Base-by-base conservation (phyloP, 805 yeast species). In the Jamesozyma gamospora region DNA sequence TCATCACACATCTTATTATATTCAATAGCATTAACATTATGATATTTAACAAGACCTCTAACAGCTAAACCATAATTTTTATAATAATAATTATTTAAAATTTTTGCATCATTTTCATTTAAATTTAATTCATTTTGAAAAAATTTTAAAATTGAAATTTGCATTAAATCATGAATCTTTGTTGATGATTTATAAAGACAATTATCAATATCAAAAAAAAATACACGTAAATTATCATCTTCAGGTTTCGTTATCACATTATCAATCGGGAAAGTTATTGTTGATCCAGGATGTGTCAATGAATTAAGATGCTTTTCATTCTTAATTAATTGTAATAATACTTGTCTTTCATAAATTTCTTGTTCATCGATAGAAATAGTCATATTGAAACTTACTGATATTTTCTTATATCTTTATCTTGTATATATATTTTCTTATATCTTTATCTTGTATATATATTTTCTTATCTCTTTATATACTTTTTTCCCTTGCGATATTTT, bases 151-250 rank as follows among this genome's bases (percentile, higher is more conserved):
- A 90, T 90, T 46, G 77, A 76, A 18, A 72, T 75, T 52, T 79
- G 90, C 96, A 90, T 90, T 61, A 83, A 57, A 47, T 81, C 87
- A 49, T 80, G 87, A 49, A 90, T 80, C 55, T 70, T 69, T 18
- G 81, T 72, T 1, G 82, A 74, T 44, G 87, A 66, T 37, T 73
- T 71, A 61, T 90, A 88, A 27, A 88, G 69, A 53, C 96, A 86
- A 60, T 88, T 88, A 65, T 90, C 97, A 37, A 90, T 82, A 56
- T 88, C 97, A 52, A 88, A 88, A 59, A 77, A 86, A 61, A 88
- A 83, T 13, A 69, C 64, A 18, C 53, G 62, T 16, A 49, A 18
- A 26, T 53, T 42, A 14, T 56, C 56, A 5, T 61, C 53, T 11
- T 40, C 35, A 2, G 64, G 63, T 4, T 47, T 15, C 5, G 36